Evolutionary conservation across 1,284 basidiomycete genomes (phyloP), one percentile per base, ranked within the genome.

Genomic region (Phaffia rhodozyma): DNA sequence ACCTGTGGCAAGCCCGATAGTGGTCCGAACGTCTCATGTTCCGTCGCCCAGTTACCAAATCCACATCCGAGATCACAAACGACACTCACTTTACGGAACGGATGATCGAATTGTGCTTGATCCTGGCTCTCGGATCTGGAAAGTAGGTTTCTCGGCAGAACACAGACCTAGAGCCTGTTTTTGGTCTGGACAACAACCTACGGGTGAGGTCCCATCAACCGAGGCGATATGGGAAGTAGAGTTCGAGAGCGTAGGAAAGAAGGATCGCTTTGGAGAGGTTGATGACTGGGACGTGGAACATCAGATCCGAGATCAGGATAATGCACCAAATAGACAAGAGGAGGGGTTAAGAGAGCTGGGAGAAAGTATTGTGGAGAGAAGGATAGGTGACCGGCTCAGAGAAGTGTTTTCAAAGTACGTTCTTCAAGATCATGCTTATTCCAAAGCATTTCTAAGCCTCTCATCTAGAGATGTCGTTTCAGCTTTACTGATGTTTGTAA

Each of bases 351-450:
- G 58, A 30, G 56, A 63, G 58, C 27, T 55, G 38, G 65, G 53
- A 38, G 57, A 56, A 49, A 30, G 55, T 52, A n/a, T 67, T 21
- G 61, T 30, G 51, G 1, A 70, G 70, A 4, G 66, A 70, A 69
- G 27, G 68, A 69, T 66, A 76, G 84, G 65, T 80, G 81, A 29
- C 89, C 91, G 73, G 84, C 87, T 71, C 83, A 87, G 62, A 80
- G 80, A 83, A 30, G 86, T 91, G 3, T 96, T 91, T 74, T 86
- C 89, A 71, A 82, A 88, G 91, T 93, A 75, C 76, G 88, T 79
- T 20, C 20, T 9, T 34, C 32, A 34, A 34, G 32, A 5, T 9
- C 5, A 29, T 25, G 11, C 20, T 62, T 25, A 1, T 51, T 54
- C 27, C 29, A 55, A 34, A 27, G 13, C 34, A 13, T n/a, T 38